Conservation (phyloP, 2,329 filamentous ascomycete genomes). For the Trichoderma sp. region DNA sequence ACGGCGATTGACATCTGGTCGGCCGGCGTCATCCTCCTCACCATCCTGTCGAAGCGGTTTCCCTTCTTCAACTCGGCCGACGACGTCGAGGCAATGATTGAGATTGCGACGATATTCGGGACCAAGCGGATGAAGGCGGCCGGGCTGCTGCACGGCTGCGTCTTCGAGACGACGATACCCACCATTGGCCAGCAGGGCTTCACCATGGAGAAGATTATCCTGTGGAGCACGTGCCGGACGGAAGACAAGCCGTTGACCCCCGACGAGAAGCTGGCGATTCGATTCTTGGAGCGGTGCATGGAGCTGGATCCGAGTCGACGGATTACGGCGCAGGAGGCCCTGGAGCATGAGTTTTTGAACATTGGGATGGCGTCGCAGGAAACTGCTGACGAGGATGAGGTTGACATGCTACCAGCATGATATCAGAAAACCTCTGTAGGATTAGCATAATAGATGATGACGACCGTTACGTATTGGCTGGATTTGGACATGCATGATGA, state of each 20-base stretch:
- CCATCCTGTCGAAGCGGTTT: constrained; percentile 86
- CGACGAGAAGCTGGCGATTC: constrained; percentile 72
- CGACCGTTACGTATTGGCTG: constrained; percentile 8
- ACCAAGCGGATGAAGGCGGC: constrained; percentile 79
- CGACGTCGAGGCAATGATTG: constrained; percentile 95
- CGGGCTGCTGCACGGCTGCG: constrained; percentile 81
- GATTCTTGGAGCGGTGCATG: constrained; percentile 71
- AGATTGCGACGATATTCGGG: constrained; percentile 95
- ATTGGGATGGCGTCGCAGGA: constrained; percentile 38
- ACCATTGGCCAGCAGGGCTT: constrained; percentile 86
- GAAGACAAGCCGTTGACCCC: constrained; percentile 58
- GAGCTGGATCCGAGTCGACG: constrained; percentile 74
- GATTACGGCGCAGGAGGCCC: constrained; percentile 73
- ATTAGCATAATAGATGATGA: constrained; percentile 16
- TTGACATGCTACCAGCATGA: constrained; percentile 51
- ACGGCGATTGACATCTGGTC: constrained; percentile 97
- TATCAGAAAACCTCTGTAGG: neutral
- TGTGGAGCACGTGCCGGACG: constrained; percentile 87
- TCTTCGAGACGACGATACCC: constrained; percentile 90
- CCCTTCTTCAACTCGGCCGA: constrained; percentile 99
- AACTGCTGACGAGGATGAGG: constrained; percentile 55
- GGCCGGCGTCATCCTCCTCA: constrained; percentile 94
- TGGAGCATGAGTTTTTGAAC: constrained; percentile 70
- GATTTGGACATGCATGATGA: constrained; percentile 10
- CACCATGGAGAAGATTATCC: constrained; percentile 86